Percentiles rank a stretch among this genome's conserved stretches.
phyloP scores from a whole-genome alignment of 1,284 basidiomycete species.

The Sanguinoderma infundibulare region DNA sequence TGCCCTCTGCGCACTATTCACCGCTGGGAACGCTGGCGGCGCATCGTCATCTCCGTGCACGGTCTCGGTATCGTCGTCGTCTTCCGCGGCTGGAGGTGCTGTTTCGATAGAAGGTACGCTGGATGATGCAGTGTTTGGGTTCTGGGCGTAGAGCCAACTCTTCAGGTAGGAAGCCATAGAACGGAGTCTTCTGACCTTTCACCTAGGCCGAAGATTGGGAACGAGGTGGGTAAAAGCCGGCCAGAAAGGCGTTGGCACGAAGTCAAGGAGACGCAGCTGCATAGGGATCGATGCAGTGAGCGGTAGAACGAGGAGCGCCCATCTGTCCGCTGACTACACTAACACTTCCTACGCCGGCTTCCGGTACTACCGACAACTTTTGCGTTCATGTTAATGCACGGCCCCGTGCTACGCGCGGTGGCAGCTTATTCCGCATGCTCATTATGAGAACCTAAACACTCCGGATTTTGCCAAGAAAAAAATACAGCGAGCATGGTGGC shows the following conservation, averaged over 20 bases:
- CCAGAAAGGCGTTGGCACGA: not conserved
- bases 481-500: not conserved
- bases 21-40: slow-evolving; percentile 85
- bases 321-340: too few species aligned
- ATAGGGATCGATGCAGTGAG: not conserved
- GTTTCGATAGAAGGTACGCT: slow-evolving; percentile 35
- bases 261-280: not conserved
- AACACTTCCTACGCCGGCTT: too few species aligned
- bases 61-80: slow-evolving; percentile 55
- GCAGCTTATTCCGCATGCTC: too few species aligned
- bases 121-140: slow-evolving; percentile 8
- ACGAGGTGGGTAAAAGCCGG: not conserved
- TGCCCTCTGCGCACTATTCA: slow-evolving; percentile 81
- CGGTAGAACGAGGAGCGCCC: too few species aligned
- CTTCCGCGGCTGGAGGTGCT: slow-evolving; percentile 47
- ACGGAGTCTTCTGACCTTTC: not conserved
- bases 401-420: too few species aligned
- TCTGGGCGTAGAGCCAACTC: slow-evolving; percentile 33
- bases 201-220: not conserved
- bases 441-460: too few species aligned
- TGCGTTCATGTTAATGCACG: too few species aligned
- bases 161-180: slow-evolving; percentile 36
- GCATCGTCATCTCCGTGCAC: slow-evolving; percentile 55
- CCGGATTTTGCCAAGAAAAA: not conserved
- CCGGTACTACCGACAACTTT: too few species aligned